Percentiles rank a stretch among this genome's conserved stretches.
phyloP scores from a whole-genome alignment of 495 filamentous ascomycete species.

The Pseudoneurospora amorphoporcata region DNA sequence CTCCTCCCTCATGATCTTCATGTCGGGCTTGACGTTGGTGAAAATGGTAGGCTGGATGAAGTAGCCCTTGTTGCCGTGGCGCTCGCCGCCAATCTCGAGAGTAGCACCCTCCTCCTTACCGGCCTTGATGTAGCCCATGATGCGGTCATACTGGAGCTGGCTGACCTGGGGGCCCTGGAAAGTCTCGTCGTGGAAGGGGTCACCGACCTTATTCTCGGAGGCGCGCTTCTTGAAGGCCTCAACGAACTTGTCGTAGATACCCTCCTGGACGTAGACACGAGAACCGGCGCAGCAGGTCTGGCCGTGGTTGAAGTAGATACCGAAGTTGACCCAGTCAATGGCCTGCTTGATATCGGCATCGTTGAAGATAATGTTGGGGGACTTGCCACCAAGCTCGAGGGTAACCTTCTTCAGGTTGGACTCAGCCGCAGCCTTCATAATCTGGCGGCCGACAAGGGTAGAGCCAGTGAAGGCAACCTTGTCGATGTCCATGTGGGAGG shows the following conservation, averaged over 20 bases:
- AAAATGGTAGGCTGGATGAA: constrained; percentile 98
- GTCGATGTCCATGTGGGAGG: constrained; percentile 94
- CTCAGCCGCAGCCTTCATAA: constrained; percentile 92
- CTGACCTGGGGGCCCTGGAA: constrained; percentile 98
- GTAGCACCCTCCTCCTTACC: constrained; percentile 84
- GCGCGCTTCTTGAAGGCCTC: constrained; percentile 81
- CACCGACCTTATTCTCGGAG: constrained; percentile 71
- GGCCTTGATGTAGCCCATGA: constrained; percentile 94
- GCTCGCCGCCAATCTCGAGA: constrained; percentile 74
- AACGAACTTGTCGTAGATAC: constrained; percentile 92
- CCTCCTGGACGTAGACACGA: constrained; percentile 90
- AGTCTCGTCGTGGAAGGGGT: constrained; percentile 77
- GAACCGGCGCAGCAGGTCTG: constrained; percentile 98
- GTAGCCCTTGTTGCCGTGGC: constrained; percentile 83
- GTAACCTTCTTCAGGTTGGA: constrained; percentile 99
- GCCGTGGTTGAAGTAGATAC: constrained; percentile 98
- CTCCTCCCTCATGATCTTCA: constrained; percentile 99
- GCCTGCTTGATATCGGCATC: constrained; percentile 94
- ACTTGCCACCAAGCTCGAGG: constrained; percentile 97
- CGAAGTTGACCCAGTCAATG: constrained; percentile 97
- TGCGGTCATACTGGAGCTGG: constrained; percentile 88
- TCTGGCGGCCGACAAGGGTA: constrained; percentile 76
- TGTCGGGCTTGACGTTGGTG: constrained; percentile 74
- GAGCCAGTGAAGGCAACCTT: constrained; percentile 98
- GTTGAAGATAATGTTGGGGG: constrained; percentile 93